phyloP scores from a whole-genome alignment of 352 stramenopile species.

The Pythium pectinolyticum region DNA sequence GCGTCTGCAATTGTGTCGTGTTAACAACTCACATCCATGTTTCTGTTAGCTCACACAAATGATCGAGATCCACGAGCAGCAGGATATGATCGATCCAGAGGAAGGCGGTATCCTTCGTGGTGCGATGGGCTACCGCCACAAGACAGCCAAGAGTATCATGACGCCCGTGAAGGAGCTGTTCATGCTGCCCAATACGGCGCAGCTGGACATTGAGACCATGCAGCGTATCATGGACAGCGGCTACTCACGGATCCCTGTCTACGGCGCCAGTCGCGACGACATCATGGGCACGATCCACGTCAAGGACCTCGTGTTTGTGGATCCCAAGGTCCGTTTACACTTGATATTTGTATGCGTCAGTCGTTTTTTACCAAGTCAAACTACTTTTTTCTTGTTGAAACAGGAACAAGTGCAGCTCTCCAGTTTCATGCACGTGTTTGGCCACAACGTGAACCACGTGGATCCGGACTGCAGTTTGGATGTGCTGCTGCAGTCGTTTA shows the following conservation, averaged over 20 bases:
- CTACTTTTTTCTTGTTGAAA: background rate
- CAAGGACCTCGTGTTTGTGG: slow-evolving; percentile 99
- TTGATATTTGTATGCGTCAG: too few relatives aligned
- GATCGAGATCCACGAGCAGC: slow-evolving; percentile 95
- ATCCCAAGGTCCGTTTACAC: slow-evolving; percentile 90
- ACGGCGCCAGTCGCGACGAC: slow-evolving; percentile 80
- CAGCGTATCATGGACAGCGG: slow-evolving; percentile 95
- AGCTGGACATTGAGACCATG: slow-evolving; percentile 81
- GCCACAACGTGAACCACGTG: slow-evolving; percentile 65
- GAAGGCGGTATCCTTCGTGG: slow-evolving; percentile 94
- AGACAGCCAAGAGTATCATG: slow-evolving; percentile 93
- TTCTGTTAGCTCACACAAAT: slow-evolving; percentile 90
- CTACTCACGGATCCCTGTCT: slow-evolving; percentile 95
- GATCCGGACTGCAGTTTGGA: slow-evolving; percentile 91
- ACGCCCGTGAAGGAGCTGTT: slow-evolving; percentile 93
- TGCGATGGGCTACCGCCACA: slow-evolving; percentile 93
- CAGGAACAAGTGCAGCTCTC: slow-evolving; percentile 65
- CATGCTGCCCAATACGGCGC: slow-evolving; percentile 85
- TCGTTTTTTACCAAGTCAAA: background rate
- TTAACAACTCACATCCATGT: too few relatives aligned
- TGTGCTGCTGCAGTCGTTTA: slow-evolving; percentile 94
- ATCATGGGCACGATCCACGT: slow-evolving; percentile 97
- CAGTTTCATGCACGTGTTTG: slow-evolving; percentile 73
- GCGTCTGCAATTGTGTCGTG: too few relatives aligned
- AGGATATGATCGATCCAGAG: slow-evolving; percentile 93